Base-by-base conservation (phyloP, 73 alveolate genomes). In the Paramecium caudatum region DNA sequence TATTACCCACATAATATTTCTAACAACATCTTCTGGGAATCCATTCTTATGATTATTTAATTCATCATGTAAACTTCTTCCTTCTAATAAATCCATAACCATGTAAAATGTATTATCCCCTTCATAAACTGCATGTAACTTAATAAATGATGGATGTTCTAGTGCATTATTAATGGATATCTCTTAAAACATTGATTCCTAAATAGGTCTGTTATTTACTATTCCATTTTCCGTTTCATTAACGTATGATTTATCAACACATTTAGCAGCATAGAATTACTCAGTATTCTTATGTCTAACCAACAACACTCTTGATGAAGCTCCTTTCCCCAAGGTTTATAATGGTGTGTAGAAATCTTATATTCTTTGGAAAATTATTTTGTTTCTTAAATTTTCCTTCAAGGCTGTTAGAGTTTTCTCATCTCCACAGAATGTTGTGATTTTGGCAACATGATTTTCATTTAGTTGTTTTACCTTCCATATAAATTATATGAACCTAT, bases 41-140 rank as follows among this genome's bases (percentile, higher is more conserved):
- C 90, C 90, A 62, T 41, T 86, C 39, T 86, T 78, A 86, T 86
- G 93, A 19, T 86, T 86, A 33, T 86, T 86, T 19, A 86, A 21
- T 63, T 86, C 93, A 62, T 86, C 93, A 86, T 86, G 84, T 15
- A 86, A 81, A 16, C 86, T 49, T 62, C 81, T 86, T 3, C 93
- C 93, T 43, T 86, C 93, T 17, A 86, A 48, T 15, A 86, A 62
- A 43, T 86, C 93, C 93, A 86, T 86, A 4, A 86, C 93, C 68
- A 86, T 62, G 36, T 86, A 86, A 78, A 86, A 86, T 16, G 93
- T 86, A 8, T 86, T 70, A n/a, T 86, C 93, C 12, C 93, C 93
- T 45, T 86, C 93, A 37, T 62, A 86, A 16, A 86, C 93, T 0
- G 82, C 93, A 63, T 86, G 84, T 21, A 86, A 50, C 43, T 86